Conservation (phyloP, 2,329 filamentous ascomycete species). For the Onygena corvina region DNA sequence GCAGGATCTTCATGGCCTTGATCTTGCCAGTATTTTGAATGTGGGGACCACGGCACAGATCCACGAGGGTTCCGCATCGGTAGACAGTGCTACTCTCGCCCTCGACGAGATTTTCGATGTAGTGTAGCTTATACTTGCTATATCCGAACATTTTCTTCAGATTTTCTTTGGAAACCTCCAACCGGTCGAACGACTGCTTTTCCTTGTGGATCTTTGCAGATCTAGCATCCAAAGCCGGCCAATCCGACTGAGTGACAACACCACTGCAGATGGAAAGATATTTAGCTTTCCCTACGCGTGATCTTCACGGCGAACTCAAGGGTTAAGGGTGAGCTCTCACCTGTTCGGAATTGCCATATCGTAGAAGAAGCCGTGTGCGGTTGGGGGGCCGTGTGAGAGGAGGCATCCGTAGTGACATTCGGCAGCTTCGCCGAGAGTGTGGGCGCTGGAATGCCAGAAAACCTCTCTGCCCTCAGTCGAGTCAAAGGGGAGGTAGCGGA, state of each 20-base stretch:
- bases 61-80: constrained; percentile 82
- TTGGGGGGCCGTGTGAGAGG: constrained; percentile 85
- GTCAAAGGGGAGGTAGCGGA: constrained; percentile 77
- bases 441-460: constrained; percentile 95
- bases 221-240: constrained; percentile 70
- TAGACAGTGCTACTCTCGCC: constrained; percentile 90
- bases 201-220: constrained; percentile 83
- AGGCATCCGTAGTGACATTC: constrained; percentile 85
- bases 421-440: constrained; percentile 87
- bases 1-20: constrained; percentile 89
- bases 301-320: not conserved
- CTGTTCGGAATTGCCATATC: constrained; percentile 77
- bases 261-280: constrained; percentile 30
- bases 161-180: constrained; percentile 80
- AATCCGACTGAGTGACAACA: constrained; percentile 62
- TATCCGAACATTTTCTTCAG: constrained; percentile 92
- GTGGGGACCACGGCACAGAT: constrained; percentile 89
- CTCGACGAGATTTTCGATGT: constrained; percentile 89
- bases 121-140: constrained; percentile 97
- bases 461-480: constrained; percentile 70
- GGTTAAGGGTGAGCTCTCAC: constrained; percentile 19
- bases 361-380: constrained; percentile 90
- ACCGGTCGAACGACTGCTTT: constrained; percentile 85
- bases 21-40: constrained; percentile 87
- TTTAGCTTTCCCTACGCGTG: not conserved